phyloP scores from a whole-genome alignment of 2,329 filamentous ascomycete genomes.

The Zymoseptoria pseudotritici region DNA sequence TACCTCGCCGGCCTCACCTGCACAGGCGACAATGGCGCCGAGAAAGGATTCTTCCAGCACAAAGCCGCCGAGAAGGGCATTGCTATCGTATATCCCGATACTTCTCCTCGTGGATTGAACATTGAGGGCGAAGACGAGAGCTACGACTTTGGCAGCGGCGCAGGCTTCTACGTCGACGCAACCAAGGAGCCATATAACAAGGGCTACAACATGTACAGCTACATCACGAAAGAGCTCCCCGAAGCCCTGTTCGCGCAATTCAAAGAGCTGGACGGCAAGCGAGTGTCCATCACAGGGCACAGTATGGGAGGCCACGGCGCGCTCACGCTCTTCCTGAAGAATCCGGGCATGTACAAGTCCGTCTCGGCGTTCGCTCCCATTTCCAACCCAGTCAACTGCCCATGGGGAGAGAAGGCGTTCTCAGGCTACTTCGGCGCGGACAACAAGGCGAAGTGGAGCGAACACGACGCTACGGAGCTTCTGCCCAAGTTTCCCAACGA shows the following conservation, averaged over 20 bases:
- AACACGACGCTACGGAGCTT: slow-evolving; percentile 88
- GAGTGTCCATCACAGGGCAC: slow-evolving; percentile 84
- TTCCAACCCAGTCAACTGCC: slow-evolving; percentile 50
- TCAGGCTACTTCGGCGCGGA: slow-evolving; percentile 75
- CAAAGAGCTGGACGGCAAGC: slow-evolving; percentile 57
- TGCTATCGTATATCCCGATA: slow-evolving; percentile 93
- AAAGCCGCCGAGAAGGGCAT: slow-evolving; percentile 72
- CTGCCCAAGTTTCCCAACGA: slow-evolving; percentile 66
- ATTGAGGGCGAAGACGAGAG: slow-evolving; percentile 77
- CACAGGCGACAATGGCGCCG: slow-evolving; percentile 72
- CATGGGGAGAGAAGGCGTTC: slow-evolving; percentile 96
- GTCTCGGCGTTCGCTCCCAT: slow-evolving; percentile 21
- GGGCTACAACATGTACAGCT: slow-evolving; percentile 91
- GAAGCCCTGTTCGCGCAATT: slow-evolving; percentile 65
- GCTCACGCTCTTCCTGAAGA: slow-evolving; percentile 82
- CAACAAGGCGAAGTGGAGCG: slow-evolving; percentile 69
- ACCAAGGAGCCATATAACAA: slow-evolving; percentile 63
- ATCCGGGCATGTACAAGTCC: slow-evolving; percentile 71
- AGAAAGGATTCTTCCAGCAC: slow-evolving; percentile 85
- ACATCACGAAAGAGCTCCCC: slow-evolving; percentile 85
- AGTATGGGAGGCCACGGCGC: slow-evolving; percentile 97
- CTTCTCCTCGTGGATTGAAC: slow-evolving; percentile 73
- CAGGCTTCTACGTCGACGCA: slow-evolving; percentile 92
- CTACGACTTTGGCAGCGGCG: slow-evolving; percentile 87
- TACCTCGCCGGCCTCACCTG: slow-evolving; percentile 94